Evolutionary conservation across 805 yeast genomes (phyloP).

Genomic region (Yarrowia keelungensis): DNA sequence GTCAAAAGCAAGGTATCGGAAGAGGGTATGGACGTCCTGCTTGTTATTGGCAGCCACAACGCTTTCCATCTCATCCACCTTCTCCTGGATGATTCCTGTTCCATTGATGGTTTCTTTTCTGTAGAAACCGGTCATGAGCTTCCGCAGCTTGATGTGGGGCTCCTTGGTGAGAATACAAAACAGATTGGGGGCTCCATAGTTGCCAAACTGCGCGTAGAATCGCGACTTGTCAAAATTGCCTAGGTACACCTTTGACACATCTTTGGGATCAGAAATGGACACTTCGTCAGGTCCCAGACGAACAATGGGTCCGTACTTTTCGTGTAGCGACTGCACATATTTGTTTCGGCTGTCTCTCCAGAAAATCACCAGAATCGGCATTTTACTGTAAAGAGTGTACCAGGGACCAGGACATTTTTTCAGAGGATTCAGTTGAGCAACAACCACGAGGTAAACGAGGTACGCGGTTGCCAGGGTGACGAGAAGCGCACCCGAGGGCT

Average conservation of each 20-base stretch:
- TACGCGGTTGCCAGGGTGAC: conserved; percentile 19
- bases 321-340: conserved; percentile 59
- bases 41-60: conserved; percentile 43
- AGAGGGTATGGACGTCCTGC: conserved; percentile 66
- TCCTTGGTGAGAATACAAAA: conserved; percentile 62
- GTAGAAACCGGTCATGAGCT: conserved; percentile 18
- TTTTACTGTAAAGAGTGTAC: conserved; percentile 43
- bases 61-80: conserved; percentile 45
- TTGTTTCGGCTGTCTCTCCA: conserved; percentile 59
- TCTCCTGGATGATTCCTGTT: conserved; percentile 22
- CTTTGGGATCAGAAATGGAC: conserved; percentile 60
- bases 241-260: conserved; percentile 62
- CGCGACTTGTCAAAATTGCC: conserved; percentile 61
- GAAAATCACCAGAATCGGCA: conserved; percentile 52
- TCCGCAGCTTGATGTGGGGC: conserved; percentile 54
- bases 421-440: conserved; percentile 20
- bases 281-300: conserved; percentile 67
- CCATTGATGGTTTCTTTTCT: conserved; percentile 6
- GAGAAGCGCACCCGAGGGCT: conserved; percentile 1
- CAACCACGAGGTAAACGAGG: background rate
- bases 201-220: conserved; percentile 66
- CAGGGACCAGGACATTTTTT: conserved; percentile 27
- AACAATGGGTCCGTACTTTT: conserved; percentile 66
- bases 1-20: conserved; percentile 76
- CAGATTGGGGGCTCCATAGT: conserved; percentile 64